Evolutionary conservation across 192 early-diverging fungal genomes (phyloP).

Genomic region (Entrophospora sp.): DNA sequence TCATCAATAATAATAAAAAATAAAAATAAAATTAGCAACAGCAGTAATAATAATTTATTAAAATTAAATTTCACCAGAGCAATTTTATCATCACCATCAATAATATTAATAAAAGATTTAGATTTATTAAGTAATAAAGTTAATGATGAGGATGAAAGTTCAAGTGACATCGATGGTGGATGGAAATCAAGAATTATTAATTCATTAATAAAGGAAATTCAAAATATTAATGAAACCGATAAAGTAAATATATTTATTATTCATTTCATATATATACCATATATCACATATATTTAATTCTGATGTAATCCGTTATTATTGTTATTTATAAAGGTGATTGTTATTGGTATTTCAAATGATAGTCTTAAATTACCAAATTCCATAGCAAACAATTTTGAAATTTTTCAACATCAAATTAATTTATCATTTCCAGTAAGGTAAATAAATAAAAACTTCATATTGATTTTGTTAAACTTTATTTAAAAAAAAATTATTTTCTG

Average conservation of each 20-base stretch:
- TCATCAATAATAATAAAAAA: too few relatives aligned
- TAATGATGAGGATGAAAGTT: not conserved
- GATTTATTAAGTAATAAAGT: not conserved
- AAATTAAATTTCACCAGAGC: too few relatives aligned
- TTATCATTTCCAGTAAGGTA: conserved; percentile 36
- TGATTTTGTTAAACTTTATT: not conserved
- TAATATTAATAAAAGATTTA: not conserved
- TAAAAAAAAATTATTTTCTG: conserved; percentile 18
- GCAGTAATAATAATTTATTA: too few relatives aligned
- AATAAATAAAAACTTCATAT: not conserved
- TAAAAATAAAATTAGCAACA: too few relatives aligned
- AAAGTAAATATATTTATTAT: not conserved
- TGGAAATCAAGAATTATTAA: conserved; percentile 4
- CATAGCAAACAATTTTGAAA: conserved; percentile 24
- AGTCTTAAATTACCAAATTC: conserved; percentile 27
- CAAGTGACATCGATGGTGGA: conserved; percentile 7
- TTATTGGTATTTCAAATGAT: conserved; percentile 32
- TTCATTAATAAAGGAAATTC: not conserved
- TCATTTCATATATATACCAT: not conserved
- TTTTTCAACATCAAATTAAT: conserved; percentile 32
- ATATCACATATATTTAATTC: not conserved
- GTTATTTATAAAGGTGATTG: conserved; percentile 29
- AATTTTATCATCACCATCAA: not conserved
- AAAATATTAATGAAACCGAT: not conserved
- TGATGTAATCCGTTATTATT: not conserved